Base-by-base conservation (phyloP, 208 protist genomes). In the Vickermania ingenoplastis region DNA sequence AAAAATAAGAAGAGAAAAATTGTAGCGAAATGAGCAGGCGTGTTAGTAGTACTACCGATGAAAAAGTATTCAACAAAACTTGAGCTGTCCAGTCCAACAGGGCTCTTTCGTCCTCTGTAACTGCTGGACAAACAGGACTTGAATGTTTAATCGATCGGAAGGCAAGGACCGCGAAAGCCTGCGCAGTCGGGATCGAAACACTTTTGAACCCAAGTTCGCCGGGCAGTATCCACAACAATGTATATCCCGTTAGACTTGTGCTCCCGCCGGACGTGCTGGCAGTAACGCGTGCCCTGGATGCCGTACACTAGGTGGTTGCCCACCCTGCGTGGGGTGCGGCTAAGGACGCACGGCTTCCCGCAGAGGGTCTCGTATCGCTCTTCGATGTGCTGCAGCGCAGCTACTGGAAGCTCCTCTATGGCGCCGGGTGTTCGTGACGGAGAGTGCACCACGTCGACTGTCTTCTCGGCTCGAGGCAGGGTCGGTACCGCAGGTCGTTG, bases 101-200 rank as follows among this genome's bases (percentile, higher is more conserved):
- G n/a, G n/a, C n/a, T n/a, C n/a, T n/a, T n/a, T n/a, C n/a, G n/a
- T n/a, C n/a, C n/a, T n/a, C n/a, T n/a, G n/a, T n/a, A n/a, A n/a
- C n/a, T n/a, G n/a, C n/a, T n/a, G n/a, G n/a, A n/a, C n/a, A n/a
- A n/a, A n/a, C n/a, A n/a, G n/a, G n/a, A n/a, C n/a, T n/a, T n/a
- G n/a, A n/a, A n/a, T 45, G 7, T 17, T 45, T 45, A 45, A 7
- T 45, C 36, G 17, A 45, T 7, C 11, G 36, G 17, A 45, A 45
- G 7, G 17, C 36, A 17, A 45, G 36, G 36, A 0, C 69, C 76
- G 13, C 73, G 68, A 52, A 73, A 93, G 2, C 59, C 26, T 0
- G 55, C 65, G 64, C 87, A 94, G 30, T 94, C 87, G 2, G 87
- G 81, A 54, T 94, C 87, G 57, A 87, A 87, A 59, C 87, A 94